These are phyloP conservation scores for Daldinia eschscholtzii DNA, from an alignment of 2,329 filamentous ascomycete species.

Conservation along the genomic window DNA sequence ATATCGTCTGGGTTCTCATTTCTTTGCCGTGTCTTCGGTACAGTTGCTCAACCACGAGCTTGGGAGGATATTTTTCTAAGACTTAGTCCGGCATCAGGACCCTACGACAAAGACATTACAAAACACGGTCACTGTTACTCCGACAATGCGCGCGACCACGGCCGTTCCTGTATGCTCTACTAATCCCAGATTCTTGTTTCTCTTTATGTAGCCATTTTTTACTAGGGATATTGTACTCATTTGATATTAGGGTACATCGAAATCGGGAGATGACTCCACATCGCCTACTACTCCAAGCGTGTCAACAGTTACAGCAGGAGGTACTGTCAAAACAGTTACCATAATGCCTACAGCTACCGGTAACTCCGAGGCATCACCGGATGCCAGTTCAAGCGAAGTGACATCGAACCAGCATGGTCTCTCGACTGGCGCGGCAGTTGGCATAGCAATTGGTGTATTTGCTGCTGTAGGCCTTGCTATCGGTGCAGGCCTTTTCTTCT, in stretches of 20 bases:
- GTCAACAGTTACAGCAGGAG: conserved; percentile 67
- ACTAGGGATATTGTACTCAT: conserved; percentile 17
- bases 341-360: conserved; percentile 59
- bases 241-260: conserved; percentile 37
- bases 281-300: conserved; percentile 53
- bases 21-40: conserved; percentile 27
- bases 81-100: conserved; percentile 50
- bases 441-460: conserved; percentile 51
- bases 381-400: conserved; percentile 20
- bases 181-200: conserved; percentile 34
- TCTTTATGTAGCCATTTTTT: conserved; percentile 16
- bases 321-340: conserved; percentile 67
- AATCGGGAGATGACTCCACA: conserved; percentile 41
- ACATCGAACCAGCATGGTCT: conserved; percentile 40
- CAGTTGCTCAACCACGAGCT: conserved; percentile 18
- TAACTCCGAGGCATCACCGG: conserved; percentile 8
- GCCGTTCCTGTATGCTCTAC: conserved; percentile 50
- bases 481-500: conserved; percentile 57
- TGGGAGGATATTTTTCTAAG: conserved; percentile 46
- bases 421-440: conserved; percentile 48
- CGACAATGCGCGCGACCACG: conserved; percentile 45
- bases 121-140: conserved; percentile 53
- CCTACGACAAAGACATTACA: conserved; percentile 53
- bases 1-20: conserved; percentile 41
- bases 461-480: conserved; percentile 45